Conservation (phyloP, 2,329 filamentous ascomycete genomes). For the Emergomyces pasteurianus region DNA sequence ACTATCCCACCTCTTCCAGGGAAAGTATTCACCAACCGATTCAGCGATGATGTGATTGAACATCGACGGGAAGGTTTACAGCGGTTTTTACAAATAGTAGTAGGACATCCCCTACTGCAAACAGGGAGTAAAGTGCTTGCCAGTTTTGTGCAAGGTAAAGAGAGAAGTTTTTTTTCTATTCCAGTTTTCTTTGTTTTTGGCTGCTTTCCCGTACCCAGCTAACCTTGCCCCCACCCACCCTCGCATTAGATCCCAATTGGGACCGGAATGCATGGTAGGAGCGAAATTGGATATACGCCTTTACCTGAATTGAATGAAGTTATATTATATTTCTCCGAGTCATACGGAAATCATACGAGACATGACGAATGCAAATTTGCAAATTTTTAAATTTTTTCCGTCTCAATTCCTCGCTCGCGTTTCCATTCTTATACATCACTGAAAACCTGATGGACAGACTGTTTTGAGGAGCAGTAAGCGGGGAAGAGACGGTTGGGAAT, state of each 20-base stretch:
- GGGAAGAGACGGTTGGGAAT: neutral
- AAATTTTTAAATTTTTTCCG: neutral
- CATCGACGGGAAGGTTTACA: slow-evolving; percentile 82
- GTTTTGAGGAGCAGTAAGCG: neutral
- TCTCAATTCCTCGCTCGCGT: neutral
- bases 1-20: slow-evolving; percentile 92
- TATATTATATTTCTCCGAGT: neutral
- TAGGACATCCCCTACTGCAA: slow-evolving; percentile 89
- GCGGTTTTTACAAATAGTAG: slow-evolving; percentile 93
- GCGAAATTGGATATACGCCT: neutral
- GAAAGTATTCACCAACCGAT: slow-evolving; percentile 96
- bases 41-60: slow-evolving; percentile 97
- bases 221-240: slow-evolving; percentile 7
- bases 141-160: slow-evolving; percentile 85
- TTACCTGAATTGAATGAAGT: neutral
- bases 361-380: neutral
- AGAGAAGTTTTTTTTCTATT: neutral
- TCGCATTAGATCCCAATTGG: slow-evolving; percentile 48
- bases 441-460: neutral
- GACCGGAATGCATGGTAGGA: slow-evolving; percentile 73
- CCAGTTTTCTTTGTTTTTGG: neutral
- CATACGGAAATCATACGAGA: neutral
- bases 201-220: neutral
- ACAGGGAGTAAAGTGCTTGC: slow-evolving; percentile 95
- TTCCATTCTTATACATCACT: too few species aligned